Evolutionary conservation across 1,284 basidiomycete species (phyloP).

Genomic region (Cystobasidiaceae sp.): DNA sequence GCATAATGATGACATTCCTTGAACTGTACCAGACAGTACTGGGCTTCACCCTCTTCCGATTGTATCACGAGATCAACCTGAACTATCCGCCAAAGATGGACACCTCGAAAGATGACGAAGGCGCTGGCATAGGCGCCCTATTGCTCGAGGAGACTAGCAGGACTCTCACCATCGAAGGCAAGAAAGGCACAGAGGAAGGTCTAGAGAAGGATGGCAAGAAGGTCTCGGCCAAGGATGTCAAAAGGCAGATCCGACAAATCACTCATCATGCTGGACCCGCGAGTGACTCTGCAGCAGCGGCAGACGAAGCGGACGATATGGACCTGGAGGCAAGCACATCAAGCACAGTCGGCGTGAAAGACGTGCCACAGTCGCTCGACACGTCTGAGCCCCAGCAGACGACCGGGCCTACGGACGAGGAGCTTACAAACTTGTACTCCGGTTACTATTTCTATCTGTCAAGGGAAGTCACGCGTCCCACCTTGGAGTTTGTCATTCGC

Average conservation of each 20-base stretch:
- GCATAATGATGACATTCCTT: slow-evolving; percentile 97
- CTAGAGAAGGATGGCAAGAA: slow-evolving; percentile 45
- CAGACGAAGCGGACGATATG: slow-evolving; percentile 15
- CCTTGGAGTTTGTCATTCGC: slow-evolving; percentile 92
- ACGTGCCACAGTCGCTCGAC: slow-evolving; percentile 20
- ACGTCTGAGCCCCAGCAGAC: slow-evolving; percentile 50
- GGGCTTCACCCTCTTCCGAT: slow-evolving; percentile 93
- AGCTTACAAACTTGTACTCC: slow-evolving; percentile 61
- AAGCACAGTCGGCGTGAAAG: slow-evolving; percentile 11
- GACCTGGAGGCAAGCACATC: slow-evolving; percentile 28
- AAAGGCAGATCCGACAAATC: slow-evolving; percentile 51
- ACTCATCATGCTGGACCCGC: slow-evolving; percentile 43
- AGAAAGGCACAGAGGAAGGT: slow-evolving; percentile 37
- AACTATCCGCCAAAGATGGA: slow-evolving; percentile 94
- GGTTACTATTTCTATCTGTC: slow-evolving; percentile 93
- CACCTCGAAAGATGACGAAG: slow-evolving; percentile 68
- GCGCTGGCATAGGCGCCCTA: slow-evolving; percentile 83
- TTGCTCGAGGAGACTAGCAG: slow-evolving; percentile 59
- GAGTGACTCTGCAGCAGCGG: slow-evolving; percentile 41
- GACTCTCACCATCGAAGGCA: slow-evolving; percentile 34
- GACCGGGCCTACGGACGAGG: slow-evolving; percentile 40
- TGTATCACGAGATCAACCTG: slow-evolving; percentile 89
- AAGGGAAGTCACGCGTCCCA: slow-evolving; percentile 81
- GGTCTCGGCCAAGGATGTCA: slow-evolving; percentile 51
- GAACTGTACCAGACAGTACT: slow-evolving; percentile 97